phyloP scores from a whole-genome alignment of 768 basidiomycete genomes.

The Mycena latifolia region DNA sequence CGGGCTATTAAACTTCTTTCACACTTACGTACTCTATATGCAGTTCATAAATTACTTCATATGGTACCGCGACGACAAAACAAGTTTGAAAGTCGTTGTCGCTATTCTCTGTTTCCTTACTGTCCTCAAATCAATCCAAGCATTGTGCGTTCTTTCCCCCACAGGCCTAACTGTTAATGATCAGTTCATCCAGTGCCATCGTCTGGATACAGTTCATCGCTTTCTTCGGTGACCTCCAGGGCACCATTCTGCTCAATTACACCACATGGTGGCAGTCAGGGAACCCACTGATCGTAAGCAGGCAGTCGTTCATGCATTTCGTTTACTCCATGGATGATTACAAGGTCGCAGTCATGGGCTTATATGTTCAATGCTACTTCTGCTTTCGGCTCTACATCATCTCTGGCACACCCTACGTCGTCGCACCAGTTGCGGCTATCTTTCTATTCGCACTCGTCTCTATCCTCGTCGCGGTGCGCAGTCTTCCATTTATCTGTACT shows the following conservation, averaged over 20 bases:
- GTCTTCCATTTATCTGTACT: too few species aligned
- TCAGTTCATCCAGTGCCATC: conserved; percentile 42
- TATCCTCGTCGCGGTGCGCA: conserved; percentile 39
- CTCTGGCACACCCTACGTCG: conserved; percentile 37
- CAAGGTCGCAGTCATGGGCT: conserved; percentile 45
- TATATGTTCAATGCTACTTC: conserved; percentile 49
- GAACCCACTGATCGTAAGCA: conserved; percentile 37
- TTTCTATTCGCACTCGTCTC: conserved; percentile 44
- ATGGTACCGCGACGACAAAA: too few species aligned
- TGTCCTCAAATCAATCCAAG: too few species aligned
- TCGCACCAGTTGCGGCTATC: conserved; percentile 27
- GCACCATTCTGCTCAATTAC: conserved; percentile 44
- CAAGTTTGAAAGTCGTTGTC: too few species aligned
- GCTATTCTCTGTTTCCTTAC: too few species aligned
- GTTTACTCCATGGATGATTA: neutral
- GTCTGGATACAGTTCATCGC: conserved; percentile 46
- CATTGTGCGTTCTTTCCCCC: too few species aligned
- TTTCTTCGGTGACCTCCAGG: conserved; percentile 42
- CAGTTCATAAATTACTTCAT: too few species aligned
- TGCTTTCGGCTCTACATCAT: conserved; percentile 44
- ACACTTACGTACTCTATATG: too few species aligned
- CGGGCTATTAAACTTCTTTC: too few species aligned
- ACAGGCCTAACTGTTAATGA: too few species aligned
- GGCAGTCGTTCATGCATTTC: too few species aligned
- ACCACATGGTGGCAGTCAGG: conserved; percentile 49